Conservation (phyloP, 805 yeast species). For the Blastobotrys parvus region DNA sequence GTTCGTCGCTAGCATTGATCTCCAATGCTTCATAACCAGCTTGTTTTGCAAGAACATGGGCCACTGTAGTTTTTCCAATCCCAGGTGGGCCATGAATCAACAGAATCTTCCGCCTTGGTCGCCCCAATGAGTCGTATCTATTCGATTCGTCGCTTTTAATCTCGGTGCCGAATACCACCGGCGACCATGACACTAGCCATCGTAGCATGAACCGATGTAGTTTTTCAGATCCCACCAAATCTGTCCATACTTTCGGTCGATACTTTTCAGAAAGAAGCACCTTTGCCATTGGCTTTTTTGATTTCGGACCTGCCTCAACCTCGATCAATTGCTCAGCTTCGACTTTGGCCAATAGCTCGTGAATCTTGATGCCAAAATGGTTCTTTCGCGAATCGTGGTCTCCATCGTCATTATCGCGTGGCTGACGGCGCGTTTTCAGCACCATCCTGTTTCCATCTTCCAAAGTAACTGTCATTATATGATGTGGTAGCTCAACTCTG, state of each 20-base stretch:
- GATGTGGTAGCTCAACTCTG: too few relatives aligned
- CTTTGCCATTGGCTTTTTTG: too few relatives aligned
- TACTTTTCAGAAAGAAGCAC: conserved; percentile 54
- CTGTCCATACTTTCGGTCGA: conserved; percentile 55
- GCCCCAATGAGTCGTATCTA: conserved; percentile 39
- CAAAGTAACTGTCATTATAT: not conserved
- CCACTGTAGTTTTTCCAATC: conserved; percentile 82
- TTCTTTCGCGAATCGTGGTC: not conserved
- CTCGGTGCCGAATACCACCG: conserved; percentile 44
- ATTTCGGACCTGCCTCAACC: too few relatives aligned
- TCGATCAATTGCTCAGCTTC: conserved; percentile 1
- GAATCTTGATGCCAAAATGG: conserved; percentile 16
- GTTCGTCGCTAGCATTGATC: conserved; percentile 77
- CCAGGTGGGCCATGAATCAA: conserved; percentile 92
- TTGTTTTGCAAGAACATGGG: conserved; percentile 75
- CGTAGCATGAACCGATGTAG: conserved; percentile 49
- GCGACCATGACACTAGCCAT: conserved; percentile 66
- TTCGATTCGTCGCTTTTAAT: conserved; percentile 18
- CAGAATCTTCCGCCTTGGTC: conserved; percentile 58
- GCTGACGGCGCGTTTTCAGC: not conserved
- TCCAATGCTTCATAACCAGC: conserved; percentile 76
- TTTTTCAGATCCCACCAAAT: conserved; percentile 60
- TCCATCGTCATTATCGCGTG: not conserved
- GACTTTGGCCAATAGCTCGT: conserved; percentile 8
- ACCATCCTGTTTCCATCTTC: not conserved